phyloP scores from a whole-genome alignment of 78 protist genomes.

The Chrysochromulina tobinii region DNA sequence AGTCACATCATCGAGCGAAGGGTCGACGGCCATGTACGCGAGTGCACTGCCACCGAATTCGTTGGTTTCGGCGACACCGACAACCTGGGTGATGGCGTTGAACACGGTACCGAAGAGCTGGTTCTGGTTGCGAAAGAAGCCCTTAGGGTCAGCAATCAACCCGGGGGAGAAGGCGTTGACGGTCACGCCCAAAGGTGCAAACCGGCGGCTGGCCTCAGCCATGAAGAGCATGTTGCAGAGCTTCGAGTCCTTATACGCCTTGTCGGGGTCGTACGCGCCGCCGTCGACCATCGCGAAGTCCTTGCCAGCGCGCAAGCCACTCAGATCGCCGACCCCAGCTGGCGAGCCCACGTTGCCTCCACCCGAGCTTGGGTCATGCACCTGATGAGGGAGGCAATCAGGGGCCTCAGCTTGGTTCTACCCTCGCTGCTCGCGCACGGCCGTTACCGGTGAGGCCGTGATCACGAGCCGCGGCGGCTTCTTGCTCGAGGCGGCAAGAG shows the following conservation, averaged over 20 bases:
- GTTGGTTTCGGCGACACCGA: neutral
- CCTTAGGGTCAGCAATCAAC: neutral
- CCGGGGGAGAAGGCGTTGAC: constrained; percentile 6
- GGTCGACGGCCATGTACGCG: neutral
- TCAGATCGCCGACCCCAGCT: neutral
- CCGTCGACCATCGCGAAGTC: constrained; percentile 15
- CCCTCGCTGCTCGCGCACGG: too few species aligned
- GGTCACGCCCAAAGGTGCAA: neutral
- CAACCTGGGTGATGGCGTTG: neutral
- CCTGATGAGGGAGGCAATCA: neutral
- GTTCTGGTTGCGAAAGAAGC: constrained; percentile 27
- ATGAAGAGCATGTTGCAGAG: constrained; percentile 31
- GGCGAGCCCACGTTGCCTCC: constrained; percentile 1
- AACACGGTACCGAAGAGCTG: neutral
- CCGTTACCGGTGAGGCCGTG: neutral
- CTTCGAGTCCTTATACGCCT: constrained; percentile 37
- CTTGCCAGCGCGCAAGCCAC: neutral
- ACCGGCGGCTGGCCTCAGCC: constrained; percentile 10
- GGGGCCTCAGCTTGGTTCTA: too few species aligned
- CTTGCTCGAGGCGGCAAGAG: neutral
- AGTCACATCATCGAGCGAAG: neutral
- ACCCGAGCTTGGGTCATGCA: neutral
- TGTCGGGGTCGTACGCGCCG: neutral
- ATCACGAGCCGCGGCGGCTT: neutral
- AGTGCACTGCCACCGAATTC: neutral